A percentile compares a stretch with the other conserved stretches of the same genome.
These are phyloP conservation scores for Globisporangium ultimum DNA, from an alignment of 352 stramenopile species.

Conservation along the genomic window DNA sequence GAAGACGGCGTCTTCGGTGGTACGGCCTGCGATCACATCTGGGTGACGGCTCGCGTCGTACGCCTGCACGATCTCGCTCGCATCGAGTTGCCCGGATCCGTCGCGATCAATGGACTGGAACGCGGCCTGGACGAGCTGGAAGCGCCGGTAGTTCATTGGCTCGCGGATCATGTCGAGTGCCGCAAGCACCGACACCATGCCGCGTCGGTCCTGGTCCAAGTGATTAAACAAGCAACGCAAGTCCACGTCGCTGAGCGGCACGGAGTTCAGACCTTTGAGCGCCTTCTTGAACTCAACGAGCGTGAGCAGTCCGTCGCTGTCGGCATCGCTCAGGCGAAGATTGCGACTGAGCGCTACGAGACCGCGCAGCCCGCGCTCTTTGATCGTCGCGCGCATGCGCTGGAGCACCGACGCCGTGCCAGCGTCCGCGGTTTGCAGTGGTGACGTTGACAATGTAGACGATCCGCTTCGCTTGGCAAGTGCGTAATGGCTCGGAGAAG, in stretches of 20 bases:
- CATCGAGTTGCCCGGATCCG: conserved; percentile 35
- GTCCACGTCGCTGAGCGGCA: conserved; percentile 62
- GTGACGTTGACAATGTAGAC: too few relatives aligned
- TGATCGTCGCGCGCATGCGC: conserved; percentile 43
- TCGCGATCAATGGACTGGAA: conserved; percentile 74
- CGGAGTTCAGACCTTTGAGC: conserved; percentile 34
- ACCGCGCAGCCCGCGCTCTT: conserved; percentile 42
- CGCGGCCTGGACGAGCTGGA: conserved; percentile 65
- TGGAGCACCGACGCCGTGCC: conserved; percentile 56
- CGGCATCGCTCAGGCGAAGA: conserved; percentile 67
- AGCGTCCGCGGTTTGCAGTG: too few relatives aligned
- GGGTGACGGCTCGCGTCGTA: conserved; percentile 73
- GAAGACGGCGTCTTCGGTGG: conserved; percentile 54
- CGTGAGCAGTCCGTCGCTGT: conserved; percentile 59
- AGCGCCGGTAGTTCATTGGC: conserved; percentile 68
- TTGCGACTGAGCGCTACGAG: conserved; percentile 68
- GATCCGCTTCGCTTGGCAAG: not conserved
- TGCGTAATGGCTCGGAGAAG: conserved; percentile 15
- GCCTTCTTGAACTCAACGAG: conserved; percentile 78
- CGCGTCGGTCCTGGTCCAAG: conserved; percentile 76
- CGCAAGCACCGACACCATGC: conserved; percentile 65
- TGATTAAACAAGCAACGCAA: conserved; percentile 69
- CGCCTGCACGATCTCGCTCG: conserved; percentile 56
- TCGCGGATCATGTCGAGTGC: conserved; percentile 83
- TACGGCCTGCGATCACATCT: conserved; percentile 64